Conservation (phyloP, 176 grass and related monocot genomes). For the Tillandsia fasciculata region DNA sequence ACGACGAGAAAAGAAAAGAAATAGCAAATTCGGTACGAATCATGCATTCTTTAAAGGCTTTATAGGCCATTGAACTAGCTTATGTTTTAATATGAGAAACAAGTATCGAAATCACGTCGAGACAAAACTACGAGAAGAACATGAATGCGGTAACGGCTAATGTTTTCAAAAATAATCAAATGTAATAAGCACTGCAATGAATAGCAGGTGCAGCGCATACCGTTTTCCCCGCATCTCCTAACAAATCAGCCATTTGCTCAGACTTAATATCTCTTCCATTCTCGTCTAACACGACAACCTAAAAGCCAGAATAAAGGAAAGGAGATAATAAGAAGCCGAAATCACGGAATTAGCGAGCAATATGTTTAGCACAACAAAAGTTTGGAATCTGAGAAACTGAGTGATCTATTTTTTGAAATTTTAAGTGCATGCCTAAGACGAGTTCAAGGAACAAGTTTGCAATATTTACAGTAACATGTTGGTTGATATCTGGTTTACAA, state of each 20-base stretch:
- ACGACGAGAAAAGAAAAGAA: neutral
- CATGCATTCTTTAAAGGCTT: neutral
- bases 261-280: slow-evolving; percentile 62
- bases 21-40: neutral
- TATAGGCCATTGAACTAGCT: too few relatives aligned
- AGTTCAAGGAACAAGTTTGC: too few relatives aligned
- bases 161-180: neutral
- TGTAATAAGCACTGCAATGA: neutral
- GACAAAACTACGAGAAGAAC: neutral
- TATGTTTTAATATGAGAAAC: too few relatives aligned
- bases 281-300: slow-evolving; percentile 82
- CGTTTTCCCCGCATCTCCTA: slow-evolving; percentile 67
- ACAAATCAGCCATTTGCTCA: slow-evolving; percentile 77
- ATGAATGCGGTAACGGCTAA: neutral
- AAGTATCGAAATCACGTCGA: too few relatives aligned
- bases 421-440: too few relatives aligned
- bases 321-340: slow-evolving; percentile 5
- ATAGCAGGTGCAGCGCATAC: slow-evolving; percentile 26
- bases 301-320: slow-evolving; percentile 13
- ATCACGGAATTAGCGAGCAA: neutral
- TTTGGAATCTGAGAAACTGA: neutral
- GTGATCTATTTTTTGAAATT: neutral
- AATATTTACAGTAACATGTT: too few relatives aligned
- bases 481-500: too few relatives aligned
- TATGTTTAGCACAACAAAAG: neutral